Evolutionary conservation across 163 green algal genomes (phyloP).

Genomic region (Coccomyxa subellipsoidea): DNA sequence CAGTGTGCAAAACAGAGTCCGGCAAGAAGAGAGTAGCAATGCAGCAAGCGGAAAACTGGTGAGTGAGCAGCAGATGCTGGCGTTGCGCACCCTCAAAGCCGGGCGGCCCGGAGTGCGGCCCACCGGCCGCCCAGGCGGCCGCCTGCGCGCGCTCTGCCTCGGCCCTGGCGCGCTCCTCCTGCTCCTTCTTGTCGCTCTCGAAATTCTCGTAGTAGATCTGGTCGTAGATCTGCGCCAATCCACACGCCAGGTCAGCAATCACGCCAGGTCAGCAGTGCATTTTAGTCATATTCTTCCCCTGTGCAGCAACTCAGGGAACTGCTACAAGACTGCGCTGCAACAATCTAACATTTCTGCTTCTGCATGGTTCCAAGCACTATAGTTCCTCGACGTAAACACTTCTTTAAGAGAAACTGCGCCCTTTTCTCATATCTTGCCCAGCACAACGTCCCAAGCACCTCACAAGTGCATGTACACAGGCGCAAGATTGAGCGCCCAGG

Average conservation of each 20-base stretch:
- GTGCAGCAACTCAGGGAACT: no score
- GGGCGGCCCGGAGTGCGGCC: background rate
- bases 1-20: no score
- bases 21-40: no score
- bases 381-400: background rate
- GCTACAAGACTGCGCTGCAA: no score
- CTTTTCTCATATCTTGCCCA: background rate
- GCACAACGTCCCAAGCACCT: background rate
- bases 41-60: no score
- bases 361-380: background rate
- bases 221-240: slow-evolving; percentile 32
- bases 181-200: slow-evolving; percentile 6
- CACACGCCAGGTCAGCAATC: background rate
- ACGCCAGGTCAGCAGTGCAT: no score
- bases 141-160: slow-evolving; percentile 31
- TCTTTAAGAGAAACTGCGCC: background rate
- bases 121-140: slow-evolving; percentile 16
- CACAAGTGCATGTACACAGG: background rate
- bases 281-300: no score
- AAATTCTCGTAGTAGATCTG: slow-evolving; percentile 40
- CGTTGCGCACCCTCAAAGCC: background rate
- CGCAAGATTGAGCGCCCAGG: background rate
- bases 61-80: background rate
- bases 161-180: slow-evolving; percentile 36
- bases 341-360: background rate